Evolutionary conservation across 352 stramenopile species (phyloP).

Genomic region (Phytophthora pseudosyringae): DNA sequence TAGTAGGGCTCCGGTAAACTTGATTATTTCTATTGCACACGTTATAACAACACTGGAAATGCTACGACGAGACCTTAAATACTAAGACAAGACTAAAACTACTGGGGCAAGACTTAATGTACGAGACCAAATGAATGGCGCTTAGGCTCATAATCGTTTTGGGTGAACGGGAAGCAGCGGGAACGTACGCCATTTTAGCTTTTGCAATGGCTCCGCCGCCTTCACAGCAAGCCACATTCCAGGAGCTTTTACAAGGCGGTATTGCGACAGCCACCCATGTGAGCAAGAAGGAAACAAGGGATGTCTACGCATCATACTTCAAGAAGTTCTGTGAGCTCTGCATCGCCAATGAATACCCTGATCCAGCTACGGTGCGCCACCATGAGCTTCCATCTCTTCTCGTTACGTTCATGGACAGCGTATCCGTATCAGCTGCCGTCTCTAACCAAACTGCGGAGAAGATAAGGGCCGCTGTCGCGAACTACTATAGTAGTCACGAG

Average conservation of each 20-base stretch:
- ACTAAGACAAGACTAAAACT: no score
- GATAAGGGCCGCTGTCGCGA: conserved; percentile 15
- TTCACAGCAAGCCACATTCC: conserved; percentile 1
- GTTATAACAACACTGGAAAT: no score
- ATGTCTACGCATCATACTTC: conserved; percentile 16
- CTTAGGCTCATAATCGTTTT: no score
- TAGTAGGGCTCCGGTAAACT: no score
- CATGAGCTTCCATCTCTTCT: no score
- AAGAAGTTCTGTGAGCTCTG: conserved; percentile 22
- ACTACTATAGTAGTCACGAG: conserved; percentile 5
- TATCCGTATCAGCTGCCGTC: neutral
- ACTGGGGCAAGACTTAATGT: no score
- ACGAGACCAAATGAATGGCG: no score
- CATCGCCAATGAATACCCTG: conserved; percentile 13
- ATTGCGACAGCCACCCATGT: conserved; percentile 10
- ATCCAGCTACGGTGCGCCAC: conserved; percentile 1
- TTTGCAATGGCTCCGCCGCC: neutral
- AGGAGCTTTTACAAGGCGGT: conserved; percentile 11
- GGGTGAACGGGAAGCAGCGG: no score
- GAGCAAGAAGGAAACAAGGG: conserved; percentile 16
- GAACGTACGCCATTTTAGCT: no score
- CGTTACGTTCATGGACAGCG: conserved; percentile 22
- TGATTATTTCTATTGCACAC: no score
- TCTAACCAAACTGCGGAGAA: conserved; percentile 20
- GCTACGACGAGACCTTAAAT: no score